These are phyloP conservation scores for Suillus placidus DNA, from an alignment of 768 basidiomycete genomes.

Conservation along the genomic window DNA sequence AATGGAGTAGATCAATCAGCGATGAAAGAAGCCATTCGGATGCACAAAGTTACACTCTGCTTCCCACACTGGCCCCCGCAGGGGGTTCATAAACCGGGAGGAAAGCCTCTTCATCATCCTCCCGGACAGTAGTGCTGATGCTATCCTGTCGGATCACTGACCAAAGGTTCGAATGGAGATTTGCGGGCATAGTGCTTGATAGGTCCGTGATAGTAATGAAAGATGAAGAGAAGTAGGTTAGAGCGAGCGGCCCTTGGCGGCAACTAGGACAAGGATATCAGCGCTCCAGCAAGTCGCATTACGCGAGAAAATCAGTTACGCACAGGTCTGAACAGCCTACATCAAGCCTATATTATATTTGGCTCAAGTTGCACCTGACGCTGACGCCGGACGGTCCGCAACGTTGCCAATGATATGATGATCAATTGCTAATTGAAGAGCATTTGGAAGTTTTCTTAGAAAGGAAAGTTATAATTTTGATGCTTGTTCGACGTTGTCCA, in stretches of 20 bases:
- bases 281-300: background rate
- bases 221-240: background rate
- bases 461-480: conserved; percentile 23
- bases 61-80: conserved; percentile 5
- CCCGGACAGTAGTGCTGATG: background rate
- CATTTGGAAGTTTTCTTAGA: conserved; percentile 6
- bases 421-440: background rate
- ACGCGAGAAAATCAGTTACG: background rate
- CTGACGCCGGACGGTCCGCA: background rate
- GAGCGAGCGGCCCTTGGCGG: background rate
- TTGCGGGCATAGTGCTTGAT: background rate
- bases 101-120: conserved; percentile 17
- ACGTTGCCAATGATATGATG: background rate
- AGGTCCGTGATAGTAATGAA: background rate
- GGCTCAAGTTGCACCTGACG: background rate
- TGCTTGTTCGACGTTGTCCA: conserved; percentile 24
- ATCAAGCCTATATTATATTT: background rate
- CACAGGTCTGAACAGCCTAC: background rate
- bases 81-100: conserved; percentile 27
- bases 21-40: conserved; percentile 8
- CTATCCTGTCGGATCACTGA: conserved; percentile 23
- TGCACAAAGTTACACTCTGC: conserved; percentile 12
- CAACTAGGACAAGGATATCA: background rate
- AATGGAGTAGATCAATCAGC: conserved; percentile 15
- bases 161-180: conserved; percentile 21